Evolutionary conservation across 176 grass and related monocot species (phyloP).

Genomic region (Olyra latifolia): DNA sequence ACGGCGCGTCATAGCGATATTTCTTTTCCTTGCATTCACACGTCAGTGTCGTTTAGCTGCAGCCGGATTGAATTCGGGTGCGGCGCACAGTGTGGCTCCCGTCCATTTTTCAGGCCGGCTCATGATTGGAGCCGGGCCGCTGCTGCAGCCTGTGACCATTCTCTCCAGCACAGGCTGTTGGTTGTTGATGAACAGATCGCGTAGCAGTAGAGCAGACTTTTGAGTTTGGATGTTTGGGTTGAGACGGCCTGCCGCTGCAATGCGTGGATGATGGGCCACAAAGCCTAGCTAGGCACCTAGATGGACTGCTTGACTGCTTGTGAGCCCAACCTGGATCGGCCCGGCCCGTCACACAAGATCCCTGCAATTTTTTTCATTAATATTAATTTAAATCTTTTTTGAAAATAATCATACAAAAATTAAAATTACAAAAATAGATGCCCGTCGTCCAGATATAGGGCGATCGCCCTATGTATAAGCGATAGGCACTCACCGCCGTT

Average conservation of each 20-base stretch:
- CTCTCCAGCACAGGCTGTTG: background rate
- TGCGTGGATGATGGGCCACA: background rate
- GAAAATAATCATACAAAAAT: too few species aligned
- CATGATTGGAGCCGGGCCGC: background rate
- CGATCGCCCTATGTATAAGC: too few species aligned
- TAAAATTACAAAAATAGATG: too few species aligned
- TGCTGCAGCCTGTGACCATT: background rate
- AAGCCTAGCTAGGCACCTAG: background rate
- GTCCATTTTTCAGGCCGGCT: background rate
- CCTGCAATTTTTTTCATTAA: too few species aligned
- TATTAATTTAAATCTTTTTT: too few species aligned
- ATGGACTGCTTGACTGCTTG: too few species aligned
- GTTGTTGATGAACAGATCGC: background rate
- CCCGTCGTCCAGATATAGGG: too few species aligned
- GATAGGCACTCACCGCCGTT: too few species aligned
- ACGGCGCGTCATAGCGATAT: background rate
- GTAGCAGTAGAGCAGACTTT: background rate
- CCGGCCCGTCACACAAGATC: background rate
- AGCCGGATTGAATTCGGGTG: background rate
- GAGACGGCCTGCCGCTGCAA: too few species aligned
- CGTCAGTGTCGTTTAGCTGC: background rate
- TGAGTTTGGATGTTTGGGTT: background rate
- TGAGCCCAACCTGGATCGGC: too few species aligned
- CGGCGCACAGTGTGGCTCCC: background rate
- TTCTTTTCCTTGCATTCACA: background rate